Evolutionary conservation across 257 asterid genomes (phyloP).

Genomic region (Ehretia macrophylla): DNA sequence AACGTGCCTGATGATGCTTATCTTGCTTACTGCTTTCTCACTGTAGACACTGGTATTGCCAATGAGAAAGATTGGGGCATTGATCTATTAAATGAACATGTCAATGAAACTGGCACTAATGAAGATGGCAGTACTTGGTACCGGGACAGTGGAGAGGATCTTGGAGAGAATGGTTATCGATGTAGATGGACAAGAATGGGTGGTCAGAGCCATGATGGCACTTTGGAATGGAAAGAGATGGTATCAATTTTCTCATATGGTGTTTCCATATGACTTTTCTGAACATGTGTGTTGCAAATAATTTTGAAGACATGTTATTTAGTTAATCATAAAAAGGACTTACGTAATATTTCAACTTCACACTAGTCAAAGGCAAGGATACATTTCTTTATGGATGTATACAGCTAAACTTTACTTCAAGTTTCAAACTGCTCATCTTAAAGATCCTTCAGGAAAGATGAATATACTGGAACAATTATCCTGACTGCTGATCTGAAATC

Average conservation of each 20-base stretch:
- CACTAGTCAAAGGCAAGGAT: too few relatives aligned
- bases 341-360: too few relatives aligned
- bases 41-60: slow-evolving; percentile 91
- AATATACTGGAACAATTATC: too few relatives aligned
- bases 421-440: too few relatives aligned
- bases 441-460: too few relatives aligned
- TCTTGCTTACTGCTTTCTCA: slow-evolving; percentile 3
- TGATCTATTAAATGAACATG: slow-evolving; percentile 58
- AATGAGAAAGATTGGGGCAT: slow-evolving; percentile 99
- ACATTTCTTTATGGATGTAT: too few relatives aligned
- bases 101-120: slow-evolving; percentile 69
- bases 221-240: slow-evolving; percentile 97
- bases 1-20: slow-evolving; percentile 3
- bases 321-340: too few relatives aligned
- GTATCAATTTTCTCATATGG: slow-evolving; percentile 30
- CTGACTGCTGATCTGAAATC: too few relatives aligned
- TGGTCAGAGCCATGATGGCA: slow-evolving; percentile 68
- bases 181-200: slow-evolving; percentile 98
- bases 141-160: slow-evolving; percentile 88
- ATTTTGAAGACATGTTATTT: too few relatives aligned
- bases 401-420: too few relatives aligned
- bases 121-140: slow-evolving; percentile 95
- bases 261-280: too few relatives aligned
- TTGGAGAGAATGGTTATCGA: slow-evolving; percentile 90
- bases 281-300: too few relatives aligned